A percentile compares a stretch with the other conserved stretches of the same genome.
phyloP scores from a whole-genome alignment of 2,329 filamentous ascomycete species.

The Phoma sp. region DNA sequence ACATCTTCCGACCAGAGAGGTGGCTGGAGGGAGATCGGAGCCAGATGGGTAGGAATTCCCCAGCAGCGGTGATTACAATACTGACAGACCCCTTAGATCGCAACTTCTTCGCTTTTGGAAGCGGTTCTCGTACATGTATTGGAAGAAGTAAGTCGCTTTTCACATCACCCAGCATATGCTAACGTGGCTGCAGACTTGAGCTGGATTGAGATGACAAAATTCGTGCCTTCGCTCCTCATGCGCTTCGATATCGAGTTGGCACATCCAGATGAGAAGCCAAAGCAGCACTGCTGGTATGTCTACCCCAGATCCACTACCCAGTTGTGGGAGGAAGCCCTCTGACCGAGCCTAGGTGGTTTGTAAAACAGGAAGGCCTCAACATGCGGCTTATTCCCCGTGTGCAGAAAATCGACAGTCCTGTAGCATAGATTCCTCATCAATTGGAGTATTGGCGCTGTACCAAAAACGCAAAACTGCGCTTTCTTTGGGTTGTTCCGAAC shows the following conservation, averaged over 20 bases:
- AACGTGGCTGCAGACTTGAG: slow-evolving; percentile 9
- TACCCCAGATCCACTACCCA: too few relatives aligned
- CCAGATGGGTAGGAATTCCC: slow-evolving; percentile 9
- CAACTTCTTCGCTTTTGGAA: slow-evolving; percentile 20
- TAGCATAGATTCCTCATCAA: too few relatives aligned
- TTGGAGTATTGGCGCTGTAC: too few relatives aligned
- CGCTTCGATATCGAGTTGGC: slow-evolving; percentile 43
- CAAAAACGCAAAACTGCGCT: too few relatives aligned
- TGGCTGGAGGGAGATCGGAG: slow-evolving; percentile 20
- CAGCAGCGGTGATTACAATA: too few relatives aligned
- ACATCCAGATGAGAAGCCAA: slow-evolving; percentile 21
- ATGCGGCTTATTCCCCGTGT: too few relatives aligned
- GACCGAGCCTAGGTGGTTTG: too few relatives aligned
- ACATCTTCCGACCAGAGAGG: slow-evolving; percentile 21
- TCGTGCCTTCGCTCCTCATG: slow-evolving; percentile 46
- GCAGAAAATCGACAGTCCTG: too few relatives aligned
- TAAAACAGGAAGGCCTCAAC: too few relatives aligned
- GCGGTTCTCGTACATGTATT: slow-evolving; percentile 18
- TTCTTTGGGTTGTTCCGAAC: too few relatives aligned
- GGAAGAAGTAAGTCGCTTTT: slow-evolving; percentile 15
- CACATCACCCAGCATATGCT: not conserved
- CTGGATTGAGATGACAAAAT: slow-evolving; percentile 45
- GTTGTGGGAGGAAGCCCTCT: too few relatives aligned
- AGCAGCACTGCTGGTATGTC: slow-evolving; percentile 8
- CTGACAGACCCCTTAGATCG: slow-evolving; percentile 3